A percentile compares a stretch with the other conserved stretches of the same genome.
These are phyloP conservation scores for Capsicum pubescens DNA, from an alignment of 257 asterid genomes.

Conservation along the genomic window DNA sequence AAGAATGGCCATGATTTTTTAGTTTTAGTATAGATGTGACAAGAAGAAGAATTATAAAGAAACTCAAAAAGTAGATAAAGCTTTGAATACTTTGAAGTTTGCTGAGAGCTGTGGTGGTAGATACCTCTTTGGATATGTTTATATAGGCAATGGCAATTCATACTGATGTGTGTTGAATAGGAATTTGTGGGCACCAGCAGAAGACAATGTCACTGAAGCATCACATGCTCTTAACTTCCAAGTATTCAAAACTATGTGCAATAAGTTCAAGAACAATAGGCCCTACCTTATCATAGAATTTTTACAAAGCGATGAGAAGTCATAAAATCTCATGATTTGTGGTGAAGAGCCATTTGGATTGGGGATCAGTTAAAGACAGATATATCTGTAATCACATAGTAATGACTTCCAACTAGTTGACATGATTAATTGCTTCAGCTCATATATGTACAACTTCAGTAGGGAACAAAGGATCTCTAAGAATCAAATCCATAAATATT, in stretches of 20 bases:
- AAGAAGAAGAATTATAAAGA: too few relatives aligned
- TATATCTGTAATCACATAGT: too few relatives aligned
- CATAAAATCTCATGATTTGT: too few relatives aligned
- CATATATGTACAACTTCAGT: too few relatives aligned
- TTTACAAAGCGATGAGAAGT: neutral
- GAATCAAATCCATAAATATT: too few relatives aligned
- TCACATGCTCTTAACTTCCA: slow-evolving; percentile 15
- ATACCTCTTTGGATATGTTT: neutral
- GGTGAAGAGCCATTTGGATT: too few relatives aligned
- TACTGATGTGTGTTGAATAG: neutral
- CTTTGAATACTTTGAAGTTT: neutral
- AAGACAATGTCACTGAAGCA: neutral
- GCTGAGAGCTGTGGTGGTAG: neutral
- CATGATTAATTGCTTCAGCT: too few relatives aligned
- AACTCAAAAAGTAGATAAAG: neutral
- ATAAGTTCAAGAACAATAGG: neutral
- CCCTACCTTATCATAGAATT: neutral
- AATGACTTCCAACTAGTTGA: too few relatives aligned
- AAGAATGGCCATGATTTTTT: too few relatives aligned
- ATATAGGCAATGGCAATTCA: neutral
- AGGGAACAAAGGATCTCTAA: too few relatives aligned
- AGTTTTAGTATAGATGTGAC: too few relatives aligned
- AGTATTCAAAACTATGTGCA: neutral
- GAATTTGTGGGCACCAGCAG: neutral
- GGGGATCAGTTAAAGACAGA: too few relatives aligned